Conservation (phyloP, 164 flowering plant genomes). For the Euptelea pleiosperma region DNA sequence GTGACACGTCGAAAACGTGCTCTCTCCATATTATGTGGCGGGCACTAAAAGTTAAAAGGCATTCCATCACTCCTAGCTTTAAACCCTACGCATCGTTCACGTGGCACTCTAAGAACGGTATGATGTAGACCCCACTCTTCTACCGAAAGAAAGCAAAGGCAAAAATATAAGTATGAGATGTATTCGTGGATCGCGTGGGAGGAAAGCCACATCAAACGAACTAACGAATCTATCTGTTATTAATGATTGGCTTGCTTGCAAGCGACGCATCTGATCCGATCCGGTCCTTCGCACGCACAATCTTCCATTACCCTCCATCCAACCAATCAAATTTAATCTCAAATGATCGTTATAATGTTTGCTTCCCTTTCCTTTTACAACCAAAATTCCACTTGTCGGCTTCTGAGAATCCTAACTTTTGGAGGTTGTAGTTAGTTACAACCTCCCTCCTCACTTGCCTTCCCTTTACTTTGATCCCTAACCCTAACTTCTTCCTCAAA, state of each 20-base stretch:
- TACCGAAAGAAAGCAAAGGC: conserved; percentile 19
- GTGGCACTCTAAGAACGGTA: too few relatives aligned
- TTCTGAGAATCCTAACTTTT: conserved; percentile 4
- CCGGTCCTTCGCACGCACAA: neutral
- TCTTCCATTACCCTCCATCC: neutral
- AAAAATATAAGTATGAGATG: neutral
- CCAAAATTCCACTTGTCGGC: conserved; percentile 11
- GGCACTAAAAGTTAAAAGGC: neutral
- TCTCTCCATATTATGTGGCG: neutral
- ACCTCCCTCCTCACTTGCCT: conserved; percentile 8
- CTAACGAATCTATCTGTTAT: conserved; percentile 3
- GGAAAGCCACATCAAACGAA: neutral
- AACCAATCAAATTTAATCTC: neutral
- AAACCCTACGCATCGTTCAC: conserved; percentile 4
- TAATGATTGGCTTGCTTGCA: conserved; percentile 21
- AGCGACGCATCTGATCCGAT: conserved; percentile 18
- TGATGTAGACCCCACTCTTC: too few relatives aligned
- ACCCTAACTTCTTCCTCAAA: conserved; percentile 16
- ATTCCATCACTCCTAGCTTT: neutral
- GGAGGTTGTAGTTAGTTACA: conserved; percentile 12
- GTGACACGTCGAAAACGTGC: too few relatives aligned
- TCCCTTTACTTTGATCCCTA: conserved; percentile 9
- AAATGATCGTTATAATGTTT: neutral
- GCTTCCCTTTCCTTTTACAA: conserved; percentile 6
- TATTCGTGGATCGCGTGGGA: conserved; percentile 2